These are phyloP conservation scores for Aspergillus sp. DNA, from an alignment of 2,329 filamentous ascomycete species.

Conservation along the genomic window DNA sequence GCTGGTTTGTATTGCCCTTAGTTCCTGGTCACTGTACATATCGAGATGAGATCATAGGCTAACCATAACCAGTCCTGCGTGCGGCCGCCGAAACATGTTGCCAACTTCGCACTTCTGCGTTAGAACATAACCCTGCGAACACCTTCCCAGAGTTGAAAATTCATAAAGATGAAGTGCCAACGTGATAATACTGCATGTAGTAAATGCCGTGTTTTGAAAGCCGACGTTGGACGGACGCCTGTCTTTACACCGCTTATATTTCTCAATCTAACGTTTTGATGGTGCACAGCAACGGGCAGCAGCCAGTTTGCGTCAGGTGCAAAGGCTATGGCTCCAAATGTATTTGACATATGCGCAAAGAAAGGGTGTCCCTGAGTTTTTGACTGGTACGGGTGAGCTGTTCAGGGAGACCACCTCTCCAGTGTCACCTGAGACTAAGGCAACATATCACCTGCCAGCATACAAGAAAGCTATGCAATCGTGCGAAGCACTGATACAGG, in stretches of 20 bases:
- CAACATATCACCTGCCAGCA: too few relatives aligned
- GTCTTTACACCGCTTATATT: not conserved
- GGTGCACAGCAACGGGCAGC: constrained; percentile 20
- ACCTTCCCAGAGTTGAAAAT: not conserved
- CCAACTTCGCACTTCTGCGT: not conserved
- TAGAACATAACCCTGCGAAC: not conserved
- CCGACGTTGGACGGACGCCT: constrained; percentile 10
- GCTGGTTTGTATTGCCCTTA: too few relatives aligned
- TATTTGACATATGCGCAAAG: constrained; percentile 14
- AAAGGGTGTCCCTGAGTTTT: not conserved
- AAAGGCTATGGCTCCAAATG: constrained; percentile 21
- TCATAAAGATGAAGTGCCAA: constrained; percentile 8
- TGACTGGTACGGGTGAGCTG: not conserved
- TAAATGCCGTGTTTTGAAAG: constrained; percentile 17
- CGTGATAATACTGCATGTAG: constrained; percentile 16
- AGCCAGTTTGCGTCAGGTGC: constrained; percentile 20
- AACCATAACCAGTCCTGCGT: not conserved
- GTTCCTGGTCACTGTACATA: not conserved
- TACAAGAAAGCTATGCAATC: constrained; percentile 1
- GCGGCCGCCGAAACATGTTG: not conserved
- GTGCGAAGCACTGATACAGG: constrained; percentile 11
- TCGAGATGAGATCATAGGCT: not conserved
- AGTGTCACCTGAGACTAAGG: too few relatives aligned
- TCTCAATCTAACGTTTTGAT: not conserved
- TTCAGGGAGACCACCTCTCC: too few relatives aligned